Percentiles rank a stretch among this genome's conserved stretches.
Conservation (phyloP, 768 basidiomycete genomes). For the Antrodiella citrinella region DNA sequence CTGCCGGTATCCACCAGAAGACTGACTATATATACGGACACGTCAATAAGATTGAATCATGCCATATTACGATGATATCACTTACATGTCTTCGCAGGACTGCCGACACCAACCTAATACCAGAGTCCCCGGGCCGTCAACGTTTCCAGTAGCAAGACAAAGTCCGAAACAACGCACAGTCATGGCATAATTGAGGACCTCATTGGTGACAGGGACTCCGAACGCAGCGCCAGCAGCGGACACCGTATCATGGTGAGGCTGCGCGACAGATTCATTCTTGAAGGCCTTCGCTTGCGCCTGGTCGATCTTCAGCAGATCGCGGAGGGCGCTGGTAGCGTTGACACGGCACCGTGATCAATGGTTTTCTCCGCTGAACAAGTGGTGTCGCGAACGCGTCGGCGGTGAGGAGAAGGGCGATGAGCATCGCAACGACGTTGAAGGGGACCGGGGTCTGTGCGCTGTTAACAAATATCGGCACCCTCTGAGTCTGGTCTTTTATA, state of each 20-base stretch:
- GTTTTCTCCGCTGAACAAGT: neutral
- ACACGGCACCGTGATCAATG: slow-evolving; percentile 4
- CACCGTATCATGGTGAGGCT: neutral
- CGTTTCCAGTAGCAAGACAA: neutral
- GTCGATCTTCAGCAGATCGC: slow-evolving; percentile 2
- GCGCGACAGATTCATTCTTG: neutral
- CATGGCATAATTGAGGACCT: neutral
- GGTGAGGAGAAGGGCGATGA: slow-evolving; percentile 1
- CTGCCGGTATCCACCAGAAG: slow-evolving; percentile 11
- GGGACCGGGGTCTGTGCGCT: too few species aligned
- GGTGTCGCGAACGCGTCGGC: neutral
- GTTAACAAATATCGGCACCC: too few species aligned
- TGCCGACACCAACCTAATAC: neutral
- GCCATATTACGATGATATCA: neutral
- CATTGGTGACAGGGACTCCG: slow-evolving; percentile 2
- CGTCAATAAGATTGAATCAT: neutral
- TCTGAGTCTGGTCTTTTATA: too few species aligned
- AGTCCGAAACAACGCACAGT: neutral
- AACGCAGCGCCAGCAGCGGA: neutral
- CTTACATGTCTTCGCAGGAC: neutral
- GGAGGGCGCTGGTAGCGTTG: slow-evolving; percentile 1
- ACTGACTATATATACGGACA: neutral
- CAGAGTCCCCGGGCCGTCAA: too few species aligned
- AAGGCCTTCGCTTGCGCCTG: slow-evolving; percentile 3
- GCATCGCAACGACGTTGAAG: too few species aligned